Conservation (phyloP, 2,329 filamentous ascomycete genomes). For the Calonectria hongkongensis region DNA sequence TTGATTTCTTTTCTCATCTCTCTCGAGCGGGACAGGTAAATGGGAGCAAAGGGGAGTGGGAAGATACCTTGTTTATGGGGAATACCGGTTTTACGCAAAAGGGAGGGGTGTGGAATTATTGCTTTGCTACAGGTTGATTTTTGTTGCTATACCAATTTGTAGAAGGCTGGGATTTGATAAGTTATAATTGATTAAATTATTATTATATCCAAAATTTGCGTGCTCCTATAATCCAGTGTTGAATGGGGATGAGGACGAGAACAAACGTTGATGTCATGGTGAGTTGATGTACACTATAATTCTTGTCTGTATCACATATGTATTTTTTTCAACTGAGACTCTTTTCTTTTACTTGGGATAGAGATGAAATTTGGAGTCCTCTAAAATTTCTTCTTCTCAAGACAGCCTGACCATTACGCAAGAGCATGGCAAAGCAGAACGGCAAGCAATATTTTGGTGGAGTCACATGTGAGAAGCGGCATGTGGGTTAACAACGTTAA, state of each 20-base stretch:
- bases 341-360: too few species aligned
- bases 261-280: too few species aligned
- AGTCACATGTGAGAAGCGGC: neutral
- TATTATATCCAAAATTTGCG: neutral
- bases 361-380: too few species aligned
- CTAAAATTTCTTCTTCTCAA: too few species aligned
- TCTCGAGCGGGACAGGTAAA: slow-evolving; percentile 36
- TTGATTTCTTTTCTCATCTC: slow-evolving; percentile 27
- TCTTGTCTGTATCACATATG: too few species aligned
- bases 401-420: too few species aligned
- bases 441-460: too few species aligned
- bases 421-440: too few species aligned
- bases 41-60: slow-evolving; percentile 45
- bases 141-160: slow-evolving; percentile 52
- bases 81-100: slow-evolving; percentile 39
- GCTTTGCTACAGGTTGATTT: slow-evolving; percentile 28
- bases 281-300: too few species aligned
- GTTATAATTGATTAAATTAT: slow-evolving; percentile 20
- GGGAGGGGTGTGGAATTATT: slow-evolving; percentile 36
- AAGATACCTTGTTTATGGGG: slow-evolving; percentile 44
- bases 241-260: too few species aligned
- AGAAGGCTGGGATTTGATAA: slow-evolving; percentile 40
- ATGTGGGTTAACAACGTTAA: neutral
- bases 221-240: too few species aligned
- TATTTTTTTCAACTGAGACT: too few species aligned